A percentile compares a stretch with the other conserved stretches of the same genome.
Conservation (phyloP, 176 grass and related monocot species). For the Carex scoparia region DNA sequence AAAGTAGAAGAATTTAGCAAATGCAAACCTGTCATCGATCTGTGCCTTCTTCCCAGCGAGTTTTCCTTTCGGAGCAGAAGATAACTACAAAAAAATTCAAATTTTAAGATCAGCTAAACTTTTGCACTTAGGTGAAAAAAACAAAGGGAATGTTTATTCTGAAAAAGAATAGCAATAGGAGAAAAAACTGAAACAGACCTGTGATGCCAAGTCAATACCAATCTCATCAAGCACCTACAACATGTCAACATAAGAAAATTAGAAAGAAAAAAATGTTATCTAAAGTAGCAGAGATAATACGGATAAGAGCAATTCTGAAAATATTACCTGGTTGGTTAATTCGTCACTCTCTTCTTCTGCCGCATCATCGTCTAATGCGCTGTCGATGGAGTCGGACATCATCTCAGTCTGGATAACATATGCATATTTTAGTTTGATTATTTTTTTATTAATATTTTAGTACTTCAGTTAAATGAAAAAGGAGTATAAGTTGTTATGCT, state of each 20-base stretch:
- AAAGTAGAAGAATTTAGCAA: slow-evolving; percentile 1
- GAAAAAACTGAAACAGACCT: slow-evolving; percentile 47
- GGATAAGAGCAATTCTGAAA: slow-evolving; percentile 13
- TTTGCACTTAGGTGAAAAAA: slow-evolving; percentile 1
- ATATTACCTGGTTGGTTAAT: slow-evolving; percentile 76
- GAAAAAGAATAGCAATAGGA: slow-evolving; percentile 7
- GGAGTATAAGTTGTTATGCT: not conserved
- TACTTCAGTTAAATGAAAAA: not conserved
- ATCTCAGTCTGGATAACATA: slow-evolving; percentile 75
- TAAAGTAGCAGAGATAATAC: slow-evolving; percentile 10
- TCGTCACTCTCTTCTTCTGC: slow-evolving; percentile 94
- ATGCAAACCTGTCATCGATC: slow-evolving; percentile 63
- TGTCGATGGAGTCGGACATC: slow-evolving; percentile 79
- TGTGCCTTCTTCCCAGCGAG: slow-evolving; percentile 68
- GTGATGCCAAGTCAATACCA: slow-evolving; percentile 85
- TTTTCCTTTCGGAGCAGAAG: slow-evolving; percentile 89
- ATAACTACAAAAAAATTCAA: slow-evolving; percentile 43
- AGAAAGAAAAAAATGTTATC: not conserved
- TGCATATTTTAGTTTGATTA: not conserved
- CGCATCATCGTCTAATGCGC: slow-evolving; percentile 66
- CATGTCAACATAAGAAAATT: slow-evolving; percentile 27
- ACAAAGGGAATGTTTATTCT: not conserved
- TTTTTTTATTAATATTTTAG: not conserved
- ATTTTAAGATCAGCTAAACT: slow-evolving; percentile 4
- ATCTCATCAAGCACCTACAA: slow-evolving; percentile 97